Evolutionary conservation across 2,329 filamentous ascomycete species (phyloP), one percentile per base, ranked within the genome.

Genomic region (Tolypocladium paradoxum): DNA sequence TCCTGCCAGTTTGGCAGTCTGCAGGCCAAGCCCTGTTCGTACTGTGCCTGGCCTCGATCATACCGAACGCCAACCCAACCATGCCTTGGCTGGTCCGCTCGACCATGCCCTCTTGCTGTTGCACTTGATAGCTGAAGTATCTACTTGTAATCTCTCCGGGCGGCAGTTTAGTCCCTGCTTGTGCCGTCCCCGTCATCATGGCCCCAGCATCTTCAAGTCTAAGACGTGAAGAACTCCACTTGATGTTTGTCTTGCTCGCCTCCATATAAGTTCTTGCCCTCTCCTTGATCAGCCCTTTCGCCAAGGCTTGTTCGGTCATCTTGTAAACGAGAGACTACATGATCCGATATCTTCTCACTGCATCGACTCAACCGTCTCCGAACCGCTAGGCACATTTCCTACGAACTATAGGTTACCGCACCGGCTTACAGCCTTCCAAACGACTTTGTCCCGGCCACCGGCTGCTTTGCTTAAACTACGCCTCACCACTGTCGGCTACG

Each of bases 161-260:
- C 49, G 50, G 54, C 51, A 55, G 49, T 52, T 54, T 47, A 51
- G 52, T 52, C 53, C 54, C 52, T 48, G 29, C 37, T 48, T 48
- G 47, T 54, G 49, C 43, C 50, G 35, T 50, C 49, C 37, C 37
- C 40, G 36, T 45, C 24, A 24, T 40, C 52, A 38, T 50, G 54
- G 54, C 37, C 49, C 54, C 45, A 29, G 51, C 49, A 36, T 51
- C 51, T 37, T 48, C 43, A 52, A 53, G 51, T 48, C 51, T 45
- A 49, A 51, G 38, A 31, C 40, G 38, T 34, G 47, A 49, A 22
- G 22, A 52, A 54, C 52, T 54, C 54, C 54, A 54, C 54, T 36
- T 22, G 49, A 33, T 24, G 34, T 47, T 51, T 37, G 51, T 47
- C 51, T 33, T 49, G 29, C 20, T 49, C 16, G 36, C 47, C 27